Evolutionary conservation across 768 basidiomycete genomes (phyloP), one percentile per base, ranked within the genome.

Genomic region (Tulasnella sp.): DNA sequence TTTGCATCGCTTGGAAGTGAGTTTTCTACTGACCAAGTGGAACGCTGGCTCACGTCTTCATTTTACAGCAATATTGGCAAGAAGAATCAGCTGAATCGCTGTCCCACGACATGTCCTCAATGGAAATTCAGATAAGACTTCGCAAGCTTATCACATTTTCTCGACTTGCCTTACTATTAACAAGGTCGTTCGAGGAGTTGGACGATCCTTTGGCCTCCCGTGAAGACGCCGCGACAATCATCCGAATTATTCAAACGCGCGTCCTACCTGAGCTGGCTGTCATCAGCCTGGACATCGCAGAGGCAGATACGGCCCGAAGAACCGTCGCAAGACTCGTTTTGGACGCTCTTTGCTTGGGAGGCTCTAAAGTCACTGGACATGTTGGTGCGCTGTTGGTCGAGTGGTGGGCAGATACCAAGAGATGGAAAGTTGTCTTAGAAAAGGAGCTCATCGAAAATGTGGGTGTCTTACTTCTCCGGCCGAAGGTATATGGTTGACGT

Each of bases 11-110:
- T 49, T 15, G 68, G 40, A 77, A 9, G 68, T 45, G 17, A 1
- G 3, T 67, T 68, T 34, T 77, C 77, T 19, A 78, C 74, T 15
- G 12, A 22, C 40, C 40, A 42, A 22, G 49, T 9, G 11, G 1
- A n/a, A n/a, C 19, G n/a, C 5, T n/a, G n/a, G 22, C 19, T 49
- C n/a, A 31, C 69, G 31, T 25, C 77, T n/a, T 64, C 34, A 52
- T 25, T 70, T 25, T 64, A 36, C 78, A 89, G 87, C 83, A 86
- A 78, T 86, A 86, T 80, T 90, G 89, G 89, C 82, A 84, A 12
- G 79, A 81, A 14, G 73, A 74, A 39, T 25, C 49, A 0, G 37
- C 4, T 1, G 42, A 45, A 29, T 72, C 58, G 22, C 25, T 70
- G 17, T 39, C 70, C 25, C 42, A 40, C 14, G 6, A 31, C 29